Conservation (phyloP, 768 basidiomycete species). For the Gautieria morchelliformis region DNA sequence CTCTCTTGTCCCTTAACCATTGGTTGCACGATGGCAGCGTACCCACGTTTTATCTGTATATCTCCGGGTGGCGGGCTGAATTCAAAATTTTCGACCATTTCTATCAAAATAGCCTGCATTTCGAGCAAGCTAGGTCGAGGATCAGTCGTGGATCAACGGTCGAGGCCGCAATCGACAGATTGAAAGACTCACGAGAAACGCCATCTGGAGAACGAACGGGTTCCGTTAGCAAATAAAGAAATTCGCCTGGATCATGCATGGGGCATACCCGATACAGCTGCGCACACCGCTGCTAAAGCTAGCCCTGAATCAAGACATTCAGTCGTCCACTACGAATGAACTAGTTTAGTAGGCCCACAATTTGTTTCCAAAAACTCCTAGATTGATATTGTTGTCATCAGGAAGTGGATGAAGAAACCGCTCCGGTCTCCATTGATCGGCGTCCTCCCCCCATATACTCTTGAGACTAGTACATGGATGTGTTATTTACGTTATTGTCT, state of each 20-base stretch:
- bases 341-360: slow-evolving; percentile 4
- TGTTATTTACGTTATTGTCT: no score
- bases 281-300: not conserved
- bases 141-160: not conserved
- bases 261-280: slow-evolving; percentile 2
- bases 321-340: not conserved
- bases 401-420: slow-evolving; percentile 15
- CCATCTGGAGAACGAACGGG: slow-evolving; percentile 12
- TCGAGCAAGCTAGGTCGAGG: slow-evolving; percentile 19
- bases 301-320: not conserved
- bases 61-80: slow-evolving; percentile 22
- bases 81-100: slow-evolving; percentile 27
- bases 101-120: slow-evolving; percentile 25
- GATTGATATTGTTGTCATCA: slow-evolving; percentile 11
- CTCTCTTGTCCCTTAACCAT: slow-evolving; percentile 12
- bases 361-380: slow-evolving; percentile 14
- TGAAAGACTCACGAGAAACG: slow-evolving; percentile 21
- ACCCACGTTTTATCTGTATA: slow-evolving; percentile 21
- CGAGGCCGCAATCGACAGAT: no score
- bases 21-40: slow-evolving; percentile 23
- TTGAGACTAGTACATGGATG: slow-evolving; percentile 10
- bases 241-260: not conserved
- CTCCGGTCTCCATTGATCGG: slow-evolving; percentile 20
- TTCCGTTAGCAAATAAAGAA: not conserved
- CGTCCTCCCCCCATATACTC: slow-evolving; percentile 24